phyloP scores from a whole-genome alignment of 2,329 filamentous ascomycete species.

The Chlorencoelia australis region DNA sequence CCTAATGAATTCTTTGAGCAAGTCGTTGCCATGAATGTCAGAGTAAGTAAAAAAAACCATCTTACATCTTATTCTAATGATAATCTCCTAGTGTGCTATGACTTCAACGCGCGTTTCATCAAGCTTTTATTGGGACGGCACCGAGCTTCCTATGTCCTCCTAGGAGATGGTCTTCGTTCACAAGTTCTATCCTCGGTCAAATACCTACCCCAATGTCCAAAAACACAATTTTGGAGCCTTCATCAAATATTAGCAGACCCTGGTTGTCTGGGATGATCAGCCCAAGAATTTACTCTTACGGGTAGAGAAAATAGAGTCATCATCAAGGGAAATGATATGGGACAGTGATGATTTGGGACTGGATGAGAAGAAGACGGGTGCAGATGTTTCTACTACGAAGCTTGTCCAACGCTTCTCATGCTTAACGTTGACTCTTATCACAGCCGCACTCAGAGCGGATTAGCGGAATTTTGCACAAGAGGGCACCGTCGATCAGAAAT shows the following conservation, averaged over 20 bases:
- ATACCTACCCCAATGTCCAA: conserved; percentile 46
- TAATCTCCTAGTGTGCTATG: conserved; percentile 45
- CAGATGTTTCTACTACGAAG: conserved; percentile 24
- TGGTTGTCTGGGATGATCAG: conserved; percentile 57
- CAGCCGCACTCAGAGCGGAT: conserved; percentile 45
- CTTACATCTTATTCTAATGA: background rate
- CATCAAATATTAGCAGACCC: conserved; percentile 44
- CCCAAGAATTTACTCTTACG: conserved; percentile 44
- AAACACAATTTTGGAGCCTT: conserved; percentile 60
- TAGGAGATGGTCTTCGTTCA: conserved; percentile 46
- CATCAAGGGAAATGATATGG: conserved; percentile 51
- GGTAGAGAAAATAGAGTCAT: conserved; percentile 40
- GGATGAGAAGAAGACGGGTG: conserved; percentile 17
- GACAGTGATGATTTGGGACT: conserved; percentile 30
- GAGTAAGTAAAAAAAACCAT: conserved; percentile 38
- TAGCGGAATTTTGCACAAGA: conserved; percentile 46
- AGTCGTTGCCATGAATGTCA: conserved; percentile 40
- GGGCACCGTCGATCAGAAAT: conserved; percentile 41
- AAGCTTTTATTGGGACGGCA: conserved; percentile 44
- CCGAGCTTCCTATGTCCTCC: conserved; percentile 44
- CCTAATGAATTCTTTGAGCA: conserved; percentile 40
- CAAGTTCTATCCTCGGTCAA: conserved; percentile 51
- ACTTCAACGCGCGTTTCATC: conserved; percentile 57
- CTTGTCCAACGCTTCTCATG: conserved; percentile 41
- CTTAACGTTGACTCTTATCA: conserved; percentile 41